Percentiles rank a stretch among this genome's conserved stretches.
Evolutionary conservation across 2,329 filamentous ascomycete species (phyloP).

Genomic region (Colletotrichum caudatum): DNA sequence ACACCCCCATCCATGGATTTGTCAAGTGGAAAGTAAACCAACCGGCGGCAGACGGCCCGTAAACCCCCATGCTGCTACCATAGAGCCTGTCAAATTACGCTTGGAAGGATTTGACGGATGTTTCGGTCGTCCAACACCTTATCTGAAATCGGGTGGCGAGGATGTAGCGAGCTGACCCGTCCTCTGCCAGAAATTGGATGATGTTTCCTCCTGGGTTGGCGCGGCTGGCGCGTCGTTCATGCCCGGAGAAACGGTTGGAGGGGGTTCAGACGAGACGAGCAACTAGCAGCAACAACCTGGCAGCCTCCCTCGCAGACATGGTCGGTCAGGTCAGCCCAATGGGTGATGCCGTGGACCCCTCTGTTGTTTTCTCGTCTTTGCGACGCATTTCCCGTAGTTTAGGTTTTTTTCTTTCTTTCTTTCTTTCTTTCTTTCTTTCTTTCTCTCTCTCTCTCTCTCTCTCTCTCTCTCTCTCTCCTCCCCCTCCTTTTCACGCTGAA

Average conservation of each 20-base stretch:
- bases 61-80: constrained; percentile 4
- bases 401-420: too few species aligned
- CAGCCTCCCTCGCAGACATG: neutral
- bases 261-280: neutral
- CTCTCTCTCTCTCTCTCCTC: neutral
- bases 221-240: constrained; percentile 17
- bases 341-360: neutral
- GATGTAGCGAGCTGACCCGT: constrained; percentile 1
- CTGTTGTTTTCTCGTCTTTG: neutral
- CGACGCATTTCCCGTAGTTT: neutral
- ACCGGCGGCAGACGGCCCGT: neutral
- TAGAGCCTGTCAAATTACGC: constrained; percentile 8
- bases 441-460: neutral
- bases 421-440: too few species aligned
- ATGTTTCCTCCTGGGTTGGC: constrained; percentile 2
- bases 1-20: neutral
- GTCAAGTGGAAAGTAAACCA: constrained; percentile 1
- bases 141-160: constrained; percentile 1
- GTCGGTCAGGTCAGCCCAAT: too few species aligned
- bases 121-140: constrained; percentile 25
- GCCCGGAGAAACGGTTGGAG: neutral
- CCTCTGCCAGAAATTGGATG: constrained; percentile 22
- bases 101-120: constrained; percentile 8
- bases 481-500: too few species aligned
- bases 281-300: neutral